These are phyloP conservation scores for Pseudopediastrum boryanum DNA, from an alignment of 139 green algal genomes.

Conservation along the genomic window DNA sequence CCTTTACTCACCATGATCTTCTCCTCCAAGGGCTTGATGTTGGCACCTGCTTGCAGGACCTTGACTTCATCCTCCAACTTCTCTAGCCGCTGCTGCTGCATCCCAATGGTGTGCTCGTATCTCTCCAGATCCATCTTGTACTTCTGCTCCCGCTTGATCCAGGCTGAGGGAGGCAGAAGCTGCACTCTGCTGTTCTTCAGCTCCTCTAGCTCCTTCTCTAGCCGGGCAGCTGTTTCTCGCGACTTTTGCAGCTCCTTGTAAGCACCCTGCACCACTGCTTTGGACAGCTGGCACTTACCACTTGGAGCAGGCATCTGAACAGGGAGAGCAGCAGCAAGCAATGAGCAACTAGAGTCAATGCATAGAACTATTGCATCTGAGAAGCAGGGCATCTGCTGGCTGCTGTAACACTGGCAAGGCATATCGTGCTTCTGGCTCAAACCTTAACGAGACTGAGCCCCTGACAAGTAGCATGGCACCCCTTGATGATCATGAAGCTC, in stretches of 20 bases:
- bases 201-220: slow-evolving; percentile 34
- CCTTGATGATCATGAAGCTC: too few relatives aligned
- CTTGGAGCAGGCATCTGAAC: not conserved
- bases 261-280: slow-evolving; percentile 2
- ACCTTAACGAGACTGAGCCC: too few relatives aligned
- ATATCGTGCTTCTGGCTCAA: too few relatives aligned
- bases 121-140: slow-evolving; percentile 40
- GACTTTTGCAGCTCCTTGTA: slow-evolving; percentile 15
- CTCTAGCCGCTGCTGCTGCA: slow-evolving; percentile 20
- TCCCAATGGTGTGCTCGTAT: slow-evolving; percentile 28
- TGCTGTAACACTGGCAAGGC: too few relatives aligned
- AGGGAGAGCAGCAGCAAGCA: not conserved
- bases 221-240: not conserved
- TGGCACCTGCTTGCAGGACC: slow-evolving; percentile 19
- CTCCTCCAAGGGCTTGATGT: slow-evolving; percentile 26
- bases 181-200: slow-evolving; percentile 30
- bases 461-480: too few relatives aligned
- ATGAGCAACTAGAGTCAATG: too few relatives aligned
- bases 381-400: too few relatives aligned
- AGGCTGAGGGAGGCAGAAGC: slow-evolving; percentile 27
- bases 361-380: too few relatives aligned
- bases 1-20: slow-evolving; percentile 5
- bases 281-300: not conserved
- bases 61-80: slow-evolving; percentile 24
- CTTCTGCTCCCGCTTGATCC: slow-evolving; percentile 39